Evolutionary conservation across 2,329 filamentous ascomycete genomes (phyloP).

Genomic region (Aureobasidium sp.): DNA sequence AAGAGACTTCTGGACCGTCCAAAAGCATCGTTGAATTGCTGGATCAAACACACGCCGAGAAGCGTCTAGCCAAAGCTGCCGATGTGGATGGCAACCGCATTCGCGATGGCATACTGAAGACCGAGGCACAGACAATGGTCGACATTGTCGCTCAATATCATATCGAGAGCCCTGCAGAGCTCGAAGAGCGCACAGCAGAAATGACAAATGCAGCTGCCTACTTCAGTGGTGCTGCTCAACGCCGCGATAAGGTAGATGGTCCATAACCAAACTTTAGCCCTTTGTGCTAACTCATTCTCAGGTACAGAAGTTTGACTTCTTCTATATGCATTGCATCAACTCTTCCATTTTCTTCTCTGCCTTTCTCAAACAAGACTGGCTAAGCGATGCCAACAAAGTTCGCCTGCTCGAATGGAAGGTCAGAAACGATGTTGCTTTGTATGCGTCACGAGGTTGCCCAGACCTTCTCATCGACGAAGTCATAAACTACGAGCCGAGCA

Average conservation of each 20-base stretch:
- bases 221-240: slow-evolving; percentile 56
- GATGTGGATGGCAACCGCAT: slow-evolving; percentile 57
- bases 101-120: slow-evolving; percentile 58
- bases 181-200: slow-evolving; percentile 53
- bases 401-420: slow-evolving; percentile 78
- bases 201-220: slow-evolving; percentile 64
- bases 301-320: slow-evolving; percentile 68
- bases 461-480: slow-evolving; percentile 55
- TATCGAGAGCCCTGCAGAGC: slow-evolving; percentile 45
- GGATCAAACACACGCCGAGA: slow-evolving; percentile 50
- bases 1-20: slow-evolving; percentile 20
- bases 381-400: slow-evolving; percentile 54
- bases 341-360: slow-evolving; percentile 64
- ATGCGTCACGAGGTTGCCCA: slow-evolving; percentile 61
- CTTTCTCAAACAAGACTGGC: slow-evolving; percentile 56
- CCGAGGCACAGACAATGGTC: slow-evolving; percentile 57
- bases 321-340: slow-evolving; percentile 65
- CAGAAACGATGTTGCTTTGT: slow-evolving; percentile 65
- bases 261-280: too few relatives aligned
- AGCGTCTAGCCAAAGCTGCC: slow-evolving; percentile 49
- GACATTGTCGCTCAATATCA: slow-evolving; percentile 50
- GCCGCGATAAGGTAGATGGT: slow-evolving; percentile 51
- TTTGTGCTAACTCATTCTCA: too few relatives aligned
- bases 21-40: slow-evolving; percentile 53
- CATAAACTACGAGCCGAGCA: slow-evolving; percentile 50